Base-by-base conservation (phyloP, 2,329 filamentous ascomycete genomes). In the Geosmithia morbida region DNA sequence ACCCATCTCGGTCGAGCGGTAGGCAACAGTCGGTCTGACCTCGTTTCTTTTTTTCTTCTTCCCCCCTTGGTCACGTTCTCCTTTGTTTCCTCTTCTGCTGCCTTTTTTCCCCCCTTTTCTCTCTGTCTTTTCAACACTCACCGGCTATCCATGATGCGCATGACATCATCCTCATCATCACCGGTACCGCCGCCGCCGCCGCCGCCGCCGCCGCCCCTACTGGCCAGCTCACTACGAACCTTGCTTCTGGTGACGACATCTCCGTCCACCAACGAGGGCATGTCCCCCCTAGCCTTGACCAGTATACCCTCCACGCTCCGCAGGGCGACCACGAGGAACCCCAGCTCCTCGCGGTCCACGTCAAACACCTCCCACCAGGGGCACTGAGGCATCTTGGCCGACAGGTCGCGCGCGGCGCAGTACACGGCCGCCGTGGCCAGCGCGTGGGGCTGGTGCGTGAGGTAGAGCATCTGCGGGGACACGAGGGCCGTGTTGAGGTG, bases 281-380 rank as follows among this genome's bases (percentile, higher is more conserved):
- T 74, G 46, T 71, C 73, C 46, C 71, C 70, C 55, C 64, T 72
- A 57, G 85, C 80, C 41, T 70, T 70, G 50, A 64, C 66, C 47
- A 80, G 78, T 65, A 84, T 87, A 1, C 77, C 80, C 51, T 84
- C 81, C 48, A 94, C 68, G 56, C 89, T 96, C 51, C 79, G 71
- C 75, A 96, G 77, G 0, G 75, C 88, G 11, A 96, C 86, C 3
- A 94, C 88, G 49, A 97, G 65, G 55, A 97, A 97, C 0, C 92
- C 92, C 37, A 98, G 71, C 61, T 95, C 88, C 68, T 98, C 92
- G 46, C 92, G 74, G 57, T 96, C 89, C 7, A 92, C 86, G 63
- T 98, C 92, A 61, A 97, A 97, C 0, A 97, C 87, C 63, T 96
- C 89, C 92, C 92, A 98, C 92, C 92, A 98, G 52, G 87, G 82